Evolutionary conservation across 805 yeast species (phyloP), one percentile per base, ranked within the genome.

Genomic region (Schizosaccharomyces osmophilus): DNA sequence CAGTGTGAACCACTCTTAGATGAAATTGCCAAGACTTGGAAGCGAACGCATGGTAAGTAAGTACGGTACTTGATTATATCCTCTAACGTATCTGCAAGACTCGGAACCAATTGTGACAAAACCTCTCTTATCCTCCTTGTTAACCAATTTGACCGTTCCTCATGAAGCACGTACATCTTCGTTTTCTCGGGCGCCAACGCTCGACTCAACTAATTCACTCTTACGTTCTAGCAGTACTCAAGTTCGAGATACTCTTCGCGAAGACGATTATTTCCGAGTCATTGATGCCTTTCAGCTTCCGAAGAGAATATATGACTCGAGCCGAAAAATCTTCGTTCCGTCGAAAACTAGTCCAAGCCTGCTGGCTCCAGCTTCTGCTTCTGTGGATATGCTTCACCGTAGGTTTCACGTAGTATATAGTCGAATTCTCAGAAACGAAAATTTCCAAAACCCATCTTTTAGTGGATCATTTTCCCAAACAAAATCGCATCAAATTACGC

Each of bases 21-120:
- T 67, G 83, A 82, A 8, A 77, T 90, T 19, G 96, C 94, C 2
- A 75, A 78, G 48, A 66, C 79, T 3, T 90, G 97, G 97, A 88
- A 87, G 67, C 85, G 81, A 59, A 95, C 88, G 68, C 95, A 87
- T 62, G 75, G 90, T 55, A 96, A 96, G 0, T 68, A 19, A 54
- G 5, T 5, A n/a, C n/a, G 5, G 17, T 2, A 54, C 13, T 24
- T 29, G 15, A 6, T 15, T 2, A 54, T 54, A 5, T 3, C 6
- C 5, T 19, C 48, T 43, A 19, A 43, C 48, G 5, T 1, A 54
- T 54, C 29, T 54, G 5, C 8, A 24, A 54, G 57, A 54, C 6
- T 54, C 59, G 19, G n/a, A 19, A 9, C 59, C 88, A 6, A 90
- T 90, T 66, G 75, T 90, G 1, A 95, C 87, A 67, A 87, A 89